Evolutionary conservation across 768 basidiomycete genomes (phyloP).

Genomic region (Cubamyces lactineus): DNA sequence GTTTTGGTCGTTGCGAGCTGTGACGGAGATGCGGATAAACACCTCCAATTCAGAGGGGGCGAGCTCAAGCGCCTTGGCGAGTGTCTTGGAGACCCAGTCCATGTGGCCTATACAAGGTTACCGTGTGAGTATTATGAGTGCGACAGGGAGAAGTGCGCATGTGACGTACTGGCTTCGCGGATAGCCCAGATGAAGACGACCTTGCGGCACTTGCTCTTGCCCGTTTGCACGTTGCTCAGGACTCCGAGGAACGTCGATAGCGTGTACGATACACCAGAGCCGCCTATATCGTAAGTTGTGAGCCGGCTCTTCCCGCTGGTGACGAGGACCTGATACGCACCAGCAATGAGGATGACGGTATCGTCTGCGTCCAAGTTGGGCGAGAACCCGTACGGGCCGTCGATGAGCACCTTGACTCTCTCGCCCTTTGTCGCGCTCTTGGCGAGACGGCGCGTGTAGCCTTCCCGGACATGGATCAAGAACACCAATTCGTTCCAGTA

Average conservation of each 20-base stretch:
- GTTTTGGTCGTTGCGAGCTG: constrained; percentile 27
- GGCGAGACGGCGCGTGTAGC: constrained; percentile 58
- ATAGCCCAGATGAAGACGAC: constrained; percentile 50
- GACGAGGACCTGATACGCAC: not conserved
- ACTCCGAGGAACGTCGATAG: constrained; percentile 47
- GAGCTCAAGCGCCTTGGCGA: constrained; percentile 38
- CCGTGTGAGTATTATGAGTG: not conserved
- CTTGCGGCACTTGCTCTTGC: constrained; percentile 34
- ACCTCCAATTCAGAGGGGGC: constrained; percentile 38
- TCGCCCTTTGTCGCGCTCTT: constrained; percentile 36
- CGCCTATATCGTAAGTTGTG: constrained; percentile 28
- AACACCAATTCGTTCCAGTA: constrained; percentile 52
- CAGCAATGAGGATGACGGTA: constrained; percentile 53
- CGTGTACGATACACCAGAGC: constrained; percentile 53
- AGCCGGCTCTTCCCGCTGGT: not conserved
- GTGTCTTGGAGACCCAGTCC: constrained; percentile 48
- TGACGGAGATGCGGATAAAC: constrained; percentile 46
- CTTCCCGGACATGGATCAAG: constrained; percentile 58
- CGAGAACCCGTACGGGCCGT: constrained; percentile 59
- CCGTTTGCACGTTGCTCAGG: constrained; percentile 38
- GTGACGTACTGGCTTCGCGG: constrained; percentile 40
- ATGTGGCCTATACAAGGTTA: constrained; percentile 36
- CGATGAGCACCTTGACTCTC: constrained; percentile 52
- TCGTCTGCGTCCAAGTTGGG: constrained; percentile 47
- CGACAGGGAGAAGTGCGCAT: not conserved